Base-by-base conservation (phyloP, 2,329 filamentous ascomycete genomes). In the Penicillium sp. region DNA sequence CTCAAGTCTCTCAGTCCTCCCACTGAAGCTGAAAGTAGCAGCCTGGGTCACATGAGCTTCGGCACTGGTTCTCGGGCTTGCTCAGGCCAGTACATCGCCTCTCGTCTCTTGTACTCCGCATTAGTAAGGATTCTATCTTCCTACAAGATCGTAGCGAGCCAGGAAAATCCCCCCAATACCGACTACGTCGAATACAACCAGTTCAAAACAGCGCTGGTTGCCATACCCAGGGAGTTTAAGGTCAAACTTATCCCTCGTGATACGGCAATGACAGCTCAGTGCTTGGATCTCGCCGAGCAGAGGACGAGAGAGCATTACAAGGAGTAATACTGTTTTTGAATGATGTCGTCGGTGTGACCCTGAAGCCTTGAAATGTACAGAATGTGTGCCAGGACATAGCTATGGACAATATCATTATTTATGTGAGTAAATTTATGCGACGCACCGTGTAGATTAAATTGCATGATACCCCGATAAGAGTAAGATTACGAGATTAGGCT, bases 141-240 rank as follows among this genome's bases (percentile, higher is more conserved):
- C 1, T 86, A 85, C 61, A 74, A 81, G 60, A 81, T 86, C 25
- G 74, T 79, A 1, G 75, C 79, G 0, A 78, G 75, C 41, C 71
- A 82, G 73, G 80, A 68, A 0, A 71, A 79, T 43, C 83, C 84
- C 0, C 84, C 84, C 0, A 86, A 85, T 61, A 86, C 83, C 0
- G 83, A 86, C 65, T 86, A 86, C 60, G 80, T 86, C 5, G 83
- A 86, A 6, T 86, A 86, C 63, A 86, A 86, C 62, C 78, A 82
- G 64, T 80, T 85, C 63, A 86, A 86, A 71, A 81, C 79, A 1
- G 84, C 84, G 0, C 63, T 86, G 35, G 84, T 86, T 13, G 84
- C 84, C 0, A 86, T 86, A 50, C 84, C 84, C 1, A 71, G 79
- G 45, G 79, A 84, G 45, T 86, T 86, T 68, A 84, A 83, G 64